Conservation (phyloP, 2,329 filamentous ascomycete genomes). For the Boeremia lycopersici region DNA sequence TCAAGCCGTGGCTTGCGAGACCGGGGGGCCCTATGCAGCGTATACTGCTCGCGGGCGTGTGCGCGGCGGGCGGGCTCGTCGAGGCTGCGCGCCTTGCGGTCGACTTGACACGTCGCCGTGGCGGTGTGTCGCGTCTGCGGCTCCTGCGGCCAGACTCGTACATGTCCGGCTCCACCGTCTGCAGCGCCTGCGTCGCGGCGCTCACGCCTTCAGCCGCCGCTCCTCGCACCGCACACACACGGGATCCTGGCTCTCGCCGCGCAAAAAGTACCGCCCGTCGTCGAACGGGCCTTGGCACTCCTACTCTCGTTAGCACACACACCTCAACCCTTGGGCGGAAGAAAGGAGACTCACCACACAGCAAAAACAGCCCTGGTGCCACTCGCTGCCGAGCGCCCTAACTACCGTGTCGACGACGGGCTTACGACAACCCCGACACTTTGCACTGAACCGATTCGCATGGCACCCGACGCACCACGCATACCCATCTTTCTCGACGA, state of each 20-base stretch:
- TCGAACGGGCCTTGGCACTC: conserved; percentile 66
- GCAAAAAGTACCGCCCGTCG: conserved; percentile 68
- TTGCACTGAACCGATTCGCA: conserved; percentile 86
- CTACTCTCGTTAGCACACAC: conserved; percentile 44
- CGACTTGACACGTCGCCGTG: too few species aligned
- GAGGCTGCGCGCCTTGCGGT: too few species aligned
- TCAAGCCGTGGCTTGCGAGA: too few species aligned
- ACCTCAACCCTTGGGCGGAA: too few species aligned
- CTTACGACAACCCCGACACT: conserved; percentile 82
- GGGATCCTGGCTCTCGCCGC: conserved; percentile 63
- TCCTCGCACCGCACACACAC: conserved; percentile 69
- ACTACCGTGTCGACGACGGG: conserved; percentile 91
- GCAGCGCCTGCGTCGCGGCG: too few species aligned
- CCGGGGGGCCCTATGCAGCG: too few species aligned
- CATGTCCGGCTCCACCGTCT: too few species aligned
- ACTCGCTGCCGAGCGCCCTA: conserved; percentile 85
- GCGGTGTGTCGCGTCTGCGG: too few species aligned
- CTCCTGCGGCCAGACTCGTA: too few species aligned
- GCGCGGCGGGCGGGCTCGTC: too few species aligned
- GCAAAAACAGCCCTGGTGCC: conserved; percentile 91
- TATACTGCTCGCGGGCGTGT: too few species aligned
- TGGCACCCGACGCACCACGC: conserved; percentile 96
- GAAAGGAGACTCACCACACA: conserved; percentile 61
- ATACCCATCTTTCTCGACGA: conserved; percentile 97
- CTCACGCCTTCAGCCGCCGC: conserved; percentile 64